Conservation (phyloP, 306 rosid genomes). For the Begonia peltatifolia region DNA sequence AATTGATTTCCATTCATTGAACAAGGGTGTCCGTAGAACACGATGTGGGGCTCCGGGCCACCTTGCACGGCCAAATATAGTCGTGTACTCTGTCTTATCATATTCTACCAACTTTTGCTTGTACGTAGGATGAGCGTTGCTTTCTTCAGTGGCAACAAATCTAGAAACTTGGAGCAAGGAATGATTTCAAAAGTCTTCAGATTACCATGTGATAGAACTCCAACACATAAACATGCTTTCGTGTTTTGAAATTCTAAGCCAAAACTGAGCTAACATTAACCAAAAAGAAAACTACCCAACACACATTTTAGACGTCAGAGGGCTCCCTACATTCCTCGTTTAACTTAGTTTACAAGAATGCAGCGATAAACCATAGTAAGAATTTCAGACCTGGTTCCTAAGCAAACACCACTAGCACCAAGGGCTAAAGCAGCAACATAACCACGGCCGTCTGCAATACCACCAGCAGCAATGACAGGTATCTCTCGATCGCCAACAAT, state of each 20-base stretch:
- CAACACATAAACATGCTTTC: too few species aligned
- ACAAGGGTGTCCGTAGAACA: conserved; percentile 61
- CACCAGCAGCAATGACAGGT: conserved; percentile 79
- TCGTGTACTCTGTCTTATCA: conserved; percentile 50
- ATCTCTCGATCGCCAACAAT: conserved; percentile 49
- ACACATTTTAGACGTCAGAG: too few species aligned
- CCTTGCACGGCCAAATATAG: conserved; percentile 70
- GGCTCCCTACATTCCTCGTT: too few species aligned
- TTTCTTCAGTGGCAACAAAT: conserved; percentile 66
- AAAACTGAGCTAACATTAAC: too few species aligned
- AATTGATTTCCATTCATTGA: conserved; percentile 49
- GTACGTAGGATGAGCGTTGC: conserved; percentile 69
- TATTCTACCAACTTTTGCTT: conserved; percentile 57
- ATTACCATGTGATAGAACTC: too few species aligned
- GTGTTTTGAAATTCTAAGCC: too few species aligned
- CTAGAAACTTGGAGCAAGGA: too few species aligned
- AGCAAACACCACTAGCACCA: conserved; percentile 65
- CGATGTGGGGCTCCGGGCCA: conserved; percentile 77
- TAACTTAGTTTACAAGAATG: too few species aligned
- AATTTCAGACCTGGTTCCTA: conserved; percentile 62
- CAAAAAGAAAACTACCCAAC: too few species aligned
- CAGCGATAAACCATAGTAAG: not conserved
- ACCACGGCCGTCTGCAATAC: conserved; percentile 62
- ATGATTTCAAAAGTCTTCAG: too few species aligned
- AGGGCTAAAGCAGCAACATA: conserved; percentile 90